Evolutionary conservation across 1,139 yeast species (phyloP), one percentile per base, ranked within the genome.

Genomic region (Lizanozyma gosingica): DNA sequence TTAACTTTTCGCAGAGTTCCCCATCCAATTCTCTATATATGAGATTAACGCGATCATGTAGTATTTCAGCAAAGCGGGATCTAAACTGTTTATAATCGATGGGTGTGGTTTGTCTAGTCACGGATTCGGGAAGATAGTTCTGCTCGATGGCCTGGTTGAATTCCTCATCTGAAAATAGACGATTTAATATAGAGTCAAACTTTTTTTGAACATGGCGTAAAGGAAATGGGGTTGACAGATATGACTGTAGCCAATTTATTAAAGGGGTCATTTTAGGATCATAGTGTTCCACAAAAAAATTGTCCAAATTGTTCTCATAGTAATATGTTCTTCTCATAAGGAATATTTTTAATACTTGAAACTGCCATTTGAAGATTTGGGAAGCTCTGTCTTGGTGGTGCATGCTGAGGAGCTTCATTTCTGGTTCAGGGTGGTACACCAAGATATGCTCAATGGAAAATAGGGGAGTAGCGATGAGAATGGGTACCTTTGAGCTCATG

Each of bases 381-480:
- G 29, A 22, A 22, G 29, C 6, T 6, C 6, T 22, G 29, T 22
- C 29, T 6, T 22, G 29, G 11, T 11, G 6, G 11, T 22, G 6
- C 29, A 22, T 6, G 11, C 29, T 22, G 9, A 22, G 11, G n/a
- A n/a, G n/a, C n/a, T 48, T 43, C 4, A 46, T 45, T 15, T 53
- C 44, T 0, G 69, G 71, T 40, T 53, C 53, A 1, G 67, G 64
- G 3, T 51, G 46, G 18, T 56, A 52, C 38, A 48, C 46, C 17
- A 54, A 51, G 6, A 65, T 46, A 47, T 69, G 74, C 35, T 67
- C 67, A 1, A 67, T 45, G 3, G 75, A 67, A 43, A 47, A 64
- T 2, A 64, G 45, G 0, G 73, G 69, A 2, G 62, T 47, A 1
- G 75, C 73, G 0, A 68, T 54, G 63, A 33, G 59, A 45, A 2